Conservation (phyloP, 1,139 yeast species). For the Taiozyma sp. region DNA sequence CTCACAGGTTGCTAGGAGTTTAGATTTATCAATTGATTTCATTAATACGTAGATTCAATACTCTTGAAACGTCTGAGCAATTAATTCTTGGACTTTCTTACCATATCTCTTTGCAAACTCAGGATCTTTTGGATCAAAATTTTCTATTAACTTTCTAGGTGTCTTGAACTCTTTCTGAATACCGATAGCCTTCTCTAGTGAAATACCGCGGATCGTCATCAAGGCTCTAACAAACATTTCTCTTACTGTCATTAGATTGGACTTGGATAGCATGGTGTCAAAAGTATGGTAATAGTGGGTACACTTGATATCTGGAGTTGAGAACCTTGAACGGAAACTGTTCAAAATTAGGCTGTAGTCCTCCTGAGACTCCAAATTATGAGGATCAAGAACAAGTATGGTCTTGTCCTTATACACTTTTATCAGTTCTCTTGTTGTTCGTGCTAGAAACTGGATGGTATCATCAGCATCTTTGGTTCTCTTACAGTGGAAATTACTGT, state of each 20-base stretch:
- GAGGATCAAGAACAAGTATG: constrained; percentile 46
- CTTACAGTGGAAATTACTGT: constrained; percentile 62
- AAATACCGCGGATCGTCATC: constrained; percentile 74
- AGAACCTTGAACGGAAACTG: constrained; percentile 42
- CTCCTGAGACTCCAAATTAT: constrained; percentile 44
- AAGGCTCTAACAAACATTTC: constrained; percentile 76
- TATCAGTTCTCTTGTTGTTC: constrained; percentile 49
- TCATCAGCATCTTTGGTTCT: constrained; percentile 72
- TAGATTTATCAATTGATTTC: background rate
- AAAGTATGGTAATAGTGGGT: constrained; percentile 66
- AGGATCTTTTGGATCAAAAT: constrained; percentile 14
- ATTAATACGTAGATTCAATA: background rate
- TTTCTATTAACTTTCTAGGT: constrained; percentile 46
- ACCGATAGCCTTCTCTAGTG: constrained; percentile 78
- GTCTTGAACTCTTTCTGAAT: constrained; percentile 68
- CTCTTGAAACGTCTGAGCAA: constrained; percentile 7
- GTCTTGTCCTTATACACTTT: constrained; percentile 32
- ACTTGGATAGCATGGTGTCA: constrained; percentile 67
- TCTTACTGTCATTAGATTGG: constrained; percentile 64
- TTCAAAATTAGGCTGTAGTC: constrained; percentile 42
- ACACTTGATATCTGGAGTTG: constrained; percentile 36
- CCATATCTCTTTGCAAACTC: constrained; percentile 15
- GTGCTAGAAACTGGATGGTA: constrained; percentile 60
- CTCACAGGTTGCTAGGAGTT: background rate
- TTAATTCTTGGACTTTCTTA: constrained; percentile 16